Evolutionary conservation across 2,329 filamentous ascomycete genomes (phyloP), one percentile per base, ranked within the genome.

Genomic region (Elsinoe australis): DNA sequence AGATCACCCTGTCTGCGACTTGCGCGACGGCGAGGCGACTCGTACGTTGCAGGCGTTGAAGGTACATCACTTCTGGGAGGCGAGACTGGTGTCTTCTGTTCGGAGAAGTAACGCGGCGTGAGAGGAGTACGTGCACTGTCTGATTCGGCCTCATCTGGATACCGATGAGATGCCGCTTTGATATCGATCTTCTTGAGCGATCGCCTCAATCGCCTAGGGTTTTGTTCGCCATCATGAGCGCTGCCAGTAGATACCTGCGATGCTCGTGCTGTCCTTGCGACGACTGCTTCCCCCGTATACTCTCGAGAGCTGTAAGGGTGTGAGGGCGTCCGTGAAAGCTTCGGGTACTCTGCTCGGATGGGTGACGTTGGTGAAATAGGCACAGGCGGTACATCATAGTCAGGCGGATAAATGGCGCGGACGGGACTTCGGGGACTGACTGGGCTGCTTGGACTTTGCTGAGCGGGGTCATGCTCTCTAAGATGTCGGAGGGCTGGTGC

Each of bases 171-270:
- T 1, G 77, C 76, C 5, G 73, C 70, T 15, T 75, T 78, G 55
- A 82, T 81, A 51, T 73, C 71, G 29, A 80, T 65, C 51, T 76
- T 76, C 46, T 74, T 73, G 36, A 79, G 62, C 39, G 71, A 55
- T 38, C 59, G 60, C 21, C 56, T 52, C 15, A 57, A 26, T 42
- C 58, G 59, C 36, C 55, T 57, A 68, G 54, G 70, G 64, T 52
- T 61, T 59, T 3, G 58, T 55, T 54, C 47, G n/a, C 45, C 41
- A 5, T 24, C 28, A 3, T 51, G 28, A 10, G 15, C 14, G 12
- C n/a, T 44, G 14, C 39, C 18, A 14, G 39, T 32, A n/a, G 39
- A 44, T 6, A 44, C 21, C 15, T 44, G 39, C 14, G 39, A 44
- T 15, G 39, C 39, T 28, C 39, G 39, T 31, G 39, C 24, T 19